These are phyloP conservation scores for Colletotrichum lupini DNA, from an alignment of 2,329 filamentous ascomycete species.

Conservation along the genomic window DNA sequence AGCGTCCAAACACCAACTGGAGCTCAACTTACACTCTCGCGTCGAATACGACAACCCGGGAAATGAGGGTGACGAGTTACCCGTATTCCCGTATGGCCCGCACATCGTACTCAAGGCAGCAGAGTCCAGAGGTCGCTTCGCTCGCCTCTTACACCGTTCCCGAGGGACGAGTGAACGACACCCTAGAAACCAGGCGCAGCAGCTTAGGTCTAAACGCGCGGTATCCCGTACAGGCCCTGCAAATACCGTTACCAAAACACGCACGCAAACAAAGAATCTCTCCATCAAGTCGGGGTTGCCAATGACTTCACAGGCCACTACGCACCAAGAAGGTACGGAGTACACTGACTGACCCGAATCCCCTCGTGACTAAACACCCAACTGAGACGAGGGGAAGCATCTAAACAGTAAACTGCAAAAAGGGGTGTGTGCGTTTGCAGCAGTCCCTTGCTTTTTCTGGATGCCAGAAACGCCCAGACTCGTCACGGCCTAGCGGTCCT, in stretches of 20 bases:
- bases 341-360: neutral
- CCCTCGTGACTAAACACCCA: neutral
- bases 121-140: neutral
- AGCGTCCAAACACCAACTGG: neutral
- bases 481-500: neutral
- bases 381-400: neutral
- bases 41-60: neutral
- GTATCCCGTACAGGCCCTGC: neutral
- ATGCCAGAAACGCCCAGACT: neutral
- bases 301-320: neutral
- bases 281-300: neutral
- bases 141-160: neutral
- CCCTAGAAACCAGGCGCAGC: neutral
- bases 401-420: neutral
- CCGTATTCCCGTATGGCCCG: neutral
- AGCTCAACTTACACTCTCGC: neutral
- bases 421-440: neutral
- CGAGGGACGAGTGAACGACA: neutral
- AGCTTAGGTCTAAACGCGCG: neutral
- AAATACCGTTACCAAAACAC: neutral
- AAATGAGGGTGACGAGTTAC: conserved; percentile 15
- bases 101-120: conserved; percentile 6
- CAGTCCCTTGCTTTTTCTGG: neutral
- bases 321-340: no score
- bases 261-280: neutral